Conservation (phyloP, 768 basidiomycete genomes). For the Butyriboletus loyo region DNA sequence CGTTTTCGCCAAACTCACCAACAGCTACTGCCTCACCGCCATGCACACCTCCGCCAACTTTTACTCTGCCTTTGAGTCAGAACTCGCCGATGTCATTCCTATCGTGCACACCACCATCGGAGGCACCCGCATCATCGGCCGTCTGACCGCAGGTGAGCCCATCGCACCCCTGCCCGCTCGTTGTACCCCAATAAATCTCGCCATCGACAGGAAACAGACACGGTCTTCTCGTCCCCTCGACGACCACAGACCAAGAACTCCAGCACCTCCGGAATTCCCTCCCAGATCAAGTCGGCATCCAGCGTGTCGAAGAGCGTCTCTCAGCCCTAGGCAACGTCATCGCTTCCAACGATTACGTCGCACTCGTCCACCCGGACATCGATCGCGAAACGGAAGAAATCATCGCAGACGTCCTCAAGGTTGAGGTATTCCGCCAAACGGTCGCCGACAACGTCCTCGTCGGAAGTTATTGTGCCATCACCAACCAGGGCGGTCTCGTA, state of each 20-base stretch:
- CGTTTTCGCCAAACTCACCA: conserved; percentile 96
- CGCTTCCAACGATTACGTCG: conserved; percentile 98
- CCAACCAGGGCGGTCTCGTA: conserved; percentile 96
- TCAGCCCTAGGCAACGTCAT: conserved; percentile 98
- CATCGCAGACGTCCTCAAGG: conserved; percentile 98
- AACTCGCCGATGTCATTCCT: conserved; percentile 89
- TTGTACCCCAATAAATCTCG: not conserved
- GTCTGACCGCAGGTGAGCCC: conserved; percentile 78
- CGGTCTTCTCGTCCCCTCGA: conserved; percentile 92
- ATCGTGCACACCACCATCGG: conserved; percentile 95
- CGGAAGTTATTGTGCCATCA: conserved; percentile 92
- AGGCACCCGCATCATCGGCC: conserved; percentile 90
- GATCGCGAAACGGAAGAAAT: conserved; percentile 99
- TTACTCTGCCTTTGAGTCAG: conserved; percentile 95
- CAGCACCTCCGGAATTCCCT: conserved; percentile 96
- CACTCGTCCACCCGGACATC: conserved; percentile 96
- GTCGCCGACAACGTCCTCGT: conserved; percentile 96
- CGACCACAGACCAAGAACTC: conserved; percentile 96
- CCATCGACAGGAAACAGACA: conserved; percentile 78
- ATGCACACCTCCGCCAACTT: conserved; percentile 96
- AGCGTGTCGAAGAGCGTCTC: conserved; percentile 94
- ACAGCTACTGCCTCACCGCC: conserved; percentile 94
- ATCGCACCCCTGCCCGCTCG: rapidly evolving
- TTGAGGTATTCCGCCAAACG: conserved; percentile 98
- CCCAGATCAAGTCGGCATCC: conserved; percentile 90